Evolutionary conservation across 805 yeast species (phyloP).

Genomic region (Saccharomyces kudriavzevii): DNA sequence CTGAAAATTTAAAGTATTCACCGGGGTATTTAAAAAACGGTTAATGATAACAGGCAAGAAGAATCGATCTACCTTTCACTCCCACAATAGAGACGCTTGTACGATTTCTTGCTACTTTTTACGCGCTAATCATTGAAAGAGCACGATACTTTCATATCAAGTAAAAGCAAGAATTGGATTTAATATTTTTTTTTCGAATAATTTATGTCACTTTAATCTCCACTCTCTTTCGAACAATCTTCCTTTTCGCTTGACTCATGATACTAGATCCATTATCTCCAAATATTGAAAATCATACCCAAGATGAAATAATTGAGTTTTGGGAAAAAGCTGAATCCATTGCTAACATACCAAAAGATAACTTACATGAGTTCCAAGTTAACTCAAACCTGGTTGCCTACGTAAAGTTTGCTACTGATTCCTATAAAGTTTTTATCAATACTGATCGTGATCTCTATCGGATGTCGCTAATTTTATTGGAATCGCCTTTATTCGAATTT

Average conservation of each 20-base stretch:
- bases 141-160: background rate
- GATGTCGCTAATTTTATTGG: conserved; percentile 29
- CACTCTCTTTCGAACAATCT: background rate
- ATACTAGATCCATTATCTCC: conserved; percentile 19
- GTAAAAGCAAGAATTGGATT: background rate
- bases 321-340: conserved; percentile 24
- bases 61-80: too few relatives aligned
- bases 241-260: conserved; percentile 8
- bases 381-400: conserved; percentile 26
- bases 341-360: conserved; percentile 10
- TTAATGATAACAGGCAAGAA: background rate
- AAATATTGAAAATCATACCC: conserved; percentile 8
- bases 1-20: background rate
- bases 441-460: conserved; percentile 31
- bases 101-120: background rate
- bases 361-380: conserved; percentile 7
- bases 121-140: background rate
- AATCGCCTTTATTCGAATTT: conserved; percentile 31
- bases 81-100: too few relatives aligned
- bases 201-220: background rate
- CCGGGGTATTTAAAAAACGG: background rate
- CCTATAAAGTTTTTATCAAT: conserved; percentile 18
- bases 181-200: background rate
- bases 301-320: conserved; percentile 16
- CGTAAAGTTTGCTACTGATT: conserved; percentile 22